Percentiles rank a stretch among this genome's conserved stretches.
These are phyloP conservation scores for Fusarium devonianum DNA, from an alignment of 2,329 filamentous ascomycete species.

Conservation along the genomic window DNA sequence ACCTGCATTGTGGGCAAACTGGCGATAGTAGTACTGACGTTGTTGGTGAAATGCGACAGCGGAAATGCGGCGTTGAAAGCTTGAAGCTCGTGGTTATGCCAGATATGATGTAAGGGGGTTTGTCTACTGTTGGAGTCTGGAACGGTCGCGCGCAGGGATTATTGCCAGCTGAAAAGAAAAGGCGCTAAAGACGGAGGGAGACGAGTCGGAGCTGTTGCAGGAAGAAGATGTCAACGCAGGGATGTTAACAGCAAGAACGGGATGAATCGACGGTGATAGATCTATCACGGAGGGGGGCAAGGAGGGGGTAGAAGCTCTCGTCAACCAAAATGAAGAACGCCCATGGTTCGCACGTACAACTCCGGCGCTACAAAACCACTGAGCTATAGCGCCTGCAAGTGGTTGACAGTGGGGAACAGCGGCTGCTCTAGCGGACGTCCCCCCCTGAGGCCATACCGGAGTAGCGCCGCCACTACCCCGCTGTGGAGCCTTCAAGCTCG, in stretches of 20 bases:
- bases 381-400: slow-evolving; percentile 6
- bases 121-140: too few relatives aligned
- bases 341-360: neutral
- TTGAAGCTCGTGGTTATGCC: neutral
- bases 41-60: neutral
- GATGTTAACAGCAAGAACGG: neutral
- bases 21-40: neutral
- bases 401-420: neutral
- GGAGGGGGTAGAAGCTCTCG: slow-evolving; percentile 6
- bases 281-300: slow-evolving; percentile 19
- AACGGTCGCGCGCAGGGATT: too few relatives aligned
- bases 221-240: neutral
- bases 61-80: slow-evolving; percentile 13
- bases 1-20: slow-evolving; percentile 65
- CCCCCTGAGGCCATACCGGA: slow-evolving; percentile 24
- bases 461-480: slow-evolving; percentile 30
- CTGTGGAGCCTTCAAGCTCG: slow-evolving; percentile 22
- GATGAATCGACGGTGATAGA: neutral
- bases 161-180: too few relatives aligned
- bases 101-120: too few relatives aligned
- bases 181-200: too few relatives aligned
- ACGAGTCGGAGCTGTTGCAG: neutral
- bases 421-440: slow-evolving; percentile 11
- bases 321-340: slow-evolving; percentile 1
- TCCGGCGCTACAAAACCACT: slow-evolving; percentile 5